These are phyloP conservation scores for Arthrobotrys entomopaga DNA, from an alignment of 2,329 filamentous ascomycete genomes.

Conservation along the genomic window DNA sequence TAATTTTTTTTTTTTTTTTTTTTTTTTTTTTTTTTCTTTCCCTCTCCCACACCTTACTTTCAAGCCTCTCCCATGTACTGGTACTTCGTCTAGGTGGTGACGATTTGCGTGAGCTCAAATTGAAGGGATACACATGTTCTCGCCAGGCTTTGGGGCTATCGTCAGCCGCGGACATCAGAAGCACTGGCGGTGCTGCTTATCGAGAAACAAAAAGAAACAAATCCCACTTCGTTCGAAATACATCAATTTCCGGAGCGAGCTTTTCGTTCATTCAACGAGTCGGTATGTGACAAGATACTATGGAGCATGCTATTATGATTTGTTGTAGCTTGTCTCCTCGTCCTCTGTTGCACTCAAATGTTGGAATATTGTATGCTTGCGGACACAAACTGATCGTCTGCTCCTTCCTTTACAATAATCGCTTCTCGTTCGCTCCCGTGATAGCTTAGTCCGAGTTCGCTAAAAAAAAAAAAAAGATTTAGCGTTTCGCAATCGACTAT, in stretches of 20 bases:
- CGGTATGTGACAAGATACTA: conserved; percentile 47
- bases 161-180: conserved; percentile 46
- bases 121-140: conserved; percentile 55
- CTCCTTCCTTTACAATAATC: conserved; percentile 44
- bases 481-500: conserved; percentile 24
- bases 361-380: conserved; percentile 38
- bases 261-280: conserved; percentile 27
- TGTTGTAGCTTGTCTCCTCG: conserved; percentile 39
- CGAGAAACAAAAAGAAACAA: conserved; percentile 48
- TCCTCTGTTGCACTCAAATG: conserved; percentile 39
- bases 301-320: conserved; percentile 21
- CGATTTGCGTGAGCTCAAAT: conserved; percentile 40
- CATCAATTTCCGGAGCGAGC: conserved; percentile 23
- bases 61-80: conserved; percentile 18
- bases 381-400: conserved; percentile 48
- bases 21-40: conserved; percentile 9
- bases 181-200: conserved; percentile 13
- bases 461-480: conserved; percentile 14
- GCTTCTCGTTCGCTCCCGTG: conserved; percentile 45
- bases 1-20: conserved; percentile 13
- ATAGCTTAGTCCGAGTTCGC: conserved; percentile 23
- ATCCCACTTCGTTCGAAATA: conserved; percentile 16
- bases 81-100: conserved; percentile 18
- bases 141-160: conserved; percentile 30
- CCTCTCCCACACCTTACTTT: conserved; percentile 45